These are phyloP conservation scores for Exophiala viscosa DNA, from an alignment of 2,329 filamentous ascomycete species.

Conservation along the genomic window DNA sequence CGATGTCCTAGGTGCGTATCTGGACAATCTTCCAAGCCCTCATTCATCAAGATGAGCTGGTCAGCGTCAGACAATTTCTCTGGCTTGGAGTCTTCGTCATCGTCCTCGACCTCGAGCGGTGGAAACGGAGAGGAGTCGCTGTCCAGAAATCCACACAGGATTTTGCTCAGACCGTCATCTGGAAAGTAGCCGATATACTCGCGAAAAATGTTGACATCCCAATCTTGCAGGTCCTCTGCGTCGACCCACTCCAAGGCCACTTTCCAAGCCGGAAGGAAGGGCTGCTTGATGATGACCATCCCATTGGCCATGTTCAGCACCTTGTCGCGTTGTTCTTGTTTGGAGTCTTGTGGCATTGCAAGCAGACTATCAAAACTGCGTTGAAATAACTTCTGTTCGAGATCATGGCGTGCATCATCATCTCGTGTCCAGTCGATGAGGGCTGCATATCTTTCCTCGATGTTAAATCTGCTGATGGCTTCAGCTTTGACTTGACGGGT, in stretches of 20 bases:
- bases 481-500: constrained; percentile 84
- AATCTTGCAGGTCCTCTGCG: constrained; percentile 66
- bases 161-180: constrained; percentile 73
- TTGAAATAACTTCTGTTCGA: constrained; percentile 85
- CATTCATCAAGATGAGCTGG: constrained; percentile 73
- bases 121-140: constrained; percentile 83
- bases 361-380: constrained; percentile 75
- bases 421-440: constrained; percentile 88
- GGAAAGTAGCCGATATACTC: constrained; percentile 84
- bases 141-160: constrained; percentile 75
- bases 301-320: constrained; percentile 76
- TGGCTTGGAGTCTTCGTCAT: constrained; percentile 48
- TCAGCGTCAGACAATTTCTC: constrained; percentile 68
- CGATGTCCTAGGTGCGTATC: constrained; percentile 79
- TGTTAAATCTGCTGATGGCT: constrained; percentile 67
- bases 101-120: constrained; percentile 34
- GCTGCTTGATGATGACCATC: constrained; percentile 95
- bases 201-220: constrained; percentile 72
- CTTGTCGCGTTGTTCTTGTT: constrained; percentile 65
- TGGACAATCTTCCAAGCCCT: constrained; percentile 60
- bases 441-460: constrained; percentile 77
- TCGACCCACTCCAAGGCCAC: constrained; percentile 88
- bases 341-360: constrained; percentile 64
- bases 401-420: constrained; percentile 75
- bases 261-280: constrained; percentile 85